Conservation (phyloP, 1,284 basidiomycete genomes). For the Ustilago loliicola region DNA sequence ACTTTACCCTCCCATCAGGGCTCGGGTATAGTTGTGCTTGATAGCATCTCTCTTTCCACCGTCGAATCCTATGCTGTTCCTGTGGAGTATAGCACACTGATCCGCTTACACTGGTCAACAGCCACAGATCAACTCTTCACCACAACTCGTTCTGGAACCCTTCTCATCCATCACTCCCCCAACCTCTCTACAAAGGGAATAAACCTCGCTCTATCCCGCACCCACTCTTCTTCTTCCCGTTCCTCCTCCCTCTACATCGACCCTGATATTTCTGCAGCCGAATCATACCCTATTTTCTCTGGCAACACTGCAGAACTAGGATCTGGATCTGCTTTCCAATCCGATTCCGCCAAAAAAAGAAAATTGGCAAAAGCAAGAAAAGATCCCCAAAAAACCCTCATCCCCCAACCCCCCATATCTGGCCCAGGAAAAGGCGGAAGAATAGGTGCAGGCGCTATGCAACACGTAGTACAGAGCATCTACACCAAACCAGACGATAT, state of each 20-base stretch:
- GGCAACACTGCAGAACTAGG: constrained; percentile 3
- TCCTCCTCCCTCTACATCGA: constrained; percentile 10
- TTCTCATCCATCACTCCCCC: constrained; percentile 91
- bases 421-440: constrained; percentile 93
- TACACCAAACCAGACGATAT: constrained; percentile 72
- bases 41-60: constrained; percentile 22
- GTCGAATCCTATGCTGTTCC: constrained; percentile 9
- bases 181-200: constrained; percentile 88
- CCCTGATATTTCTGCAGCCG: not conserved
- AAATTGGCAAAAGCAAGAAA: constrained; percentile 88
- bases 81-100: constrained; percentile 12
- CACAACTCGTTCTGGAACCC: constrained; percentile 75
- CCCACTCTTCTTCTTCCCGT: constrained; percentile 12
- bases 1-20: not conserved
- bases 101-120: constrained; percentile 50
- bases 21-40: constrained; percentile 36
- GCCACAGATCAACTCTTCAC: constrained; percentile 65
- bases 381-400: constrained; percentile 75
- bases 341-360: constrained; percentile 77
- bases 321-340: not conserved
- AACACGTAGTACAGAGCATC: constrained; percentile 92
- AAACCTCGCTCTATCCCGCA: constrained; percentile 80
- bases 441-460: constrained; percentile 93
- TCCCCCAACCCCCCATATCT: constrained; percentile 81
- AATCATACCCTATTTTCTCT: constrained; percentile 14